Percentiles rank a stretch among this genome's conserved stretches.
Conservation (phyloP, 2,329 filamentous ascomycete species). For the Lojkania enalia region DNA sequence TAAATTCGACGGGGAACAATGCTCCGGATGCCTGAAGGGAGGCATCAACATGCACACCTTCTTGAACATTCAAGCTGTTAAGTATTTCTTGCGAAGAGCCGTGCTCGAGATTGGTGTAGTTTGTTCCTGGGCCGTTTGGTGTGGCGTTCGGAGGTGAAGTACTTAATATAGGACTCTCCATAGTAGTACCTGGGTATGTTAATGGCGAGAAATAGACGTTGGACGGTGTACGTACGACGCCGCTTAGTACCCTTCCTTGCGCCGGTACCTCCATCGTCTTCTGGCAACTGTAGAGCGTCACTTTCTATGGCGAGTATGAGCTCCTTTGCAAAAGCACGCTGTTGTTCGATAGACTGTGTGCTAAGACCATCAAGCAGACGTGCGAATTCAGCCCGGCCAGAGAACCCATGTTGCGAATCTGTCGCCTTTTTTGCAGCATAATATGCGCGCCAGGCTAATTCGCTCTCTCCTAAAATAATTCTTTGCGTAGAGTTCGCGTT, state of each 20-base stretch:
- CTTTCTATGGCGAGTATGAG: not conserved
- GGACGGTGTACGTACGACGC: not conserved
- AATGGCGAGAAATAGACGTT: not conserved
- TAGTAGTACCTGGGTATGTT: not conserved
- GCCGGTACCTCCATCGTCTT: no score
- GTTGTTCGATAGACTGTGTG: not conserved
- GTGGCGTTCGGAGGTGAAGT: not conserved
- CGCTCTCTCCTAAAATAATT: not conserved
- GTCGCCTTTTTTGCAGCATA: not conserved
- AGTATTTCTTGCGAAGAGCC: not conserved
- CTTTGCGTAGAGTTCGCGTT: not conserved
- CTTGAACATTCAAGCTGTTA: not conserved
- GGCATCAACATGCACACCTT: not conserved
- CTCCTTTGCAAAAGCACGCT: constrained; percentile 1
- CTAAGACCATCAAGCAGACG: not conserved
- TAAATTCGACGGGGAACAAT: constrained; percentile 2
- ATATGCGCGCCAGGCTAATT: constrained; percentile 1
- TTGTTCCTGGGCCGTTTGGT: no score
- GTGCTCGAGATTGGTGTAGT: not conserved
- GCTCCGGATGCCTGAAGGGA: not conserved
- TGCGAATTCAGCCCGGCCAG: not conserved
- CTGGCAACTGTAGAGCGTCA: no score
- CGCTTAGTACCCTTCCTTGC: not conserved
- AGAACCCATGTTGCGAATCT: not conserved
- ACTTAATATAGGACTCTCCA: not conserved